These are phyloP conservation scores for Filosporella fistucella DNA, from an alignment of 495 filamentous ascomycete species.

Conservation along the genomic window DNA sequence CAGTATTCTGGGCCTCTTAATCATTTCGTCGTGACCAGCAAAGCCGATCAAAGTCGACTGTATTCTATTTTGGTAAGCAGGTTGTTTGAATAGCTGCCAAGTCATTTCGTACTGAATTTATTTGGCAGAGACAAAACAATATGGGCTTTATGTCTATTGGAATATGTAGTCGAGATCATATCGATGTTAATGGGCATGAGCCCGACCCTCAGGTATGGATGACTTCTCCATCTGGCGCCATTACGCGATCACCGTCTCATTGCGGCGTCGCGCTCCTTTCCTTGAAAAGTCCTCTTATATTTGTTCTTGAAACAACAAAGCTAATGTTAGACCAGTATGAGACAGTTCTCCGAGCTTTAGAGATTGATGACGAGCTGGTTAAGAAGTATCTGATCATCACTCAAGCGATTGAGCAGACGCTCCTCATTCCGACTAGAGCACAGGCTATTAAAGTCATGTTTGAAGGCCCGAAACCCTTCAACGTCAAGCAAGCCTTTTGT, in stretches of 20 bases:
- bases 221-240: no score
- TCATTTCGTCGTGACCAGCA: conserved; percentile 76
- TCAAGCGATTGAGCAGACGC: conserved; percentile 75
- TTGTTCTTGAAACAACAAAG: not conserved
- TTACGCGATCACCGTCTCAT: no score
- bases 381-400: conserved; percentile 80
- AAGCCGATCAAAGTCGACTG: conserved; percentile 49
- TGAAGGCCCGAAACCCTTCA: conserved; percentile 53
- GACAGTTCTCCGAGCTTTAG: conserved; percentile 73
- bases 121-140: no score
- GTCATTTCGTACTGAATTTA: no score
- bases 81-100: no score
- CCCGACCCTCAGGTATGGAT: conserved; percentile 47
- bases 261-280: no score
- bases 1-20: conserved; percentile 59
- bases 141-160: conserved; percentile 31
- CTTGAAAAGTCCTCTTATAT: no score
- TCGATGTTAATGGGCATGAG: conserved; percentile 64
- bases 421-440: conserved; percentile 63
- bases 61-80: not conserved
- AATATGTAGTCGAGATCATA: conserved; percentile 53
- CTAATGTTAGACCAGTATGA: conserved; percentile 54
- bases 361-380: conserved; percentile 76
- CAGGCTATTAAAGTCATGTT: conserved; percentile 70
- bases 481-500: conserved; percentile 68